phyloP scores from a whole-genome alignment of 2,329 filamentous ascomycete genomes.

The Pseudopyrenochaeta lycopersici region DNA sequence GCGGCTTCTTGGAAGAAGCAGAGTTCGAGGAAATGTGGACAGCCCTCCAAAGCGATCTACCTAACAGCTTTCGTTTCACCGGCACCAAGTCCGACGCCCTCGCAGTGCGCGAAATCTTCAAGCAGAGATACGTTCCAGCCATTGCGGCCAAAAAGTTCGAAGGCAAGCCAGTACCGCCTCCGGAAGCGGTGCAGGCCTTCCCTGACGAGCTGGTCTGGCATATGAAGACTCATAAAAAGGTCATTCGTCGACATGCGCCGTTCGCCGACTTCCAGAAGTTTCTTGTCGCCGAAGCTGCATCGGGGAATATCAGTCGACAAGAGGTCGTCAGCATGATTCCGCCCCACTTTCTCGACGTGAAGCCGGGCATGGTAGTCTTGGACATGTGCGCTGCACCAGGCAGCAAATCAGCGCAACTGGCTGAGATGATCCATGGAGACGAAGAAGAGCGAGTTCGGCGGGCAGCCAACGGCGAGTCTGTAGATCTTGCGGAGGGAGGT shows the following conservation, averaged over 20 bases:
- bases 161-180: constrained; percentile 81
- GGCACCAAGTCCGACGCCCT: constrained; percentile 96
- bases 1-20: constrained; percentile 75
- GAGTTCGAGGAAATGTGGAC: constrained; percentile 87
- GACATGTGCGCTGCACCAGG: constrained; percentile 97
- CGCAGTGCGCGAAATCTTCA: constrained; percentile 86
- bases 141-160: constrained; percentile 87
- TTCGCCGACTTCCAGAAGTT: constrained; percentile 98
- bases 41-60: constrained; percentile 81
- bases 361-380: constrained; percentile 89
- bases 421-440: constrained; percentile 92
- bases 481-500: constrained; percentile 61
- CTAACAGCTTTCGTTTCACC: constrained; percentile 97
- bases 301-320: constrained; percentile 96
- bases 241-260: constrained; percentile 90
- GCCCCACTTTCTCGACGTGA: constrained; percentile 88
- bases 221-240: constrained; percentile 97
- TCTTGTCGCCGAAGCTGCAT: constrained; percentile 93
- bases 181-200: constrained; percentile 87
- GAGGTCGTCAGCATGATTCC: constrained; percentile 99
- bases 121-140: constrained; percentile 88
- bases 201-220: constrained; percentile 95
- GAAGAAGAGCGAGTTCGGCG: constrained; percentile 87
- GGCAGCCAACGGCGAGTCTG: constrained; percentile 70
- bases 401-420: constrained; percentile 93